Conservation (phyloP, 164 flowering plant genomes). For the Annona cherimola region DNA sequence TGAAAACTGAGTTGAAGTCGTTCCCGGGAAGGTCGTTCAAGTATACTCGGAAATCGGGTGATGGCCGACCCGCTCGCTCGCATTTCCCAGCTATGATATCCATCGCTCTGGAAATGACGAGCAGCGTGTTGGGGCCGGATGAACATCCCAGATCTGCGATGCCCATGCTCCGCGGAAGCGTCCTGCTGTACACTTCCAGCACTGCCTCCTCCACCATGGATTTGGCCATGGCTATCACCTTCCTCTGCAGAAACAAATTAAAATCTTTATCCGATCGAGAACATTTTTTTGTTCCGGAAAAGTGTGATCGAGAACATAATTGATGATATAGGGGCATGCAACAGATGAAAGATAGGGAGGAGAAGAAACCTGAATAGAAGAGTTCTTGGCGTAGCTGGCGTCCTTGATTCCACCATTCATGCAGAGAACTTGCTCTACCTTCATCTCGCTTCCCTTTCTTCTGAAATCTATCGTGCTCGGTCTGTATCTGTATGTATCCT, state of each 20-base stretch:
- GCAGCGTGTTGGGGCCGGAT: slow-evolving; percentile 66
- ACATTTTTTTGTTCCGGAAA: no score
- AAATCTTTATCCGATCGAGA: background rate
- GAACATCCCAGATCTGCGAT: slow-evolving; percentile 75
- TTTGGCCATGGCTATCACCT: slow-evolving; percentile 30
- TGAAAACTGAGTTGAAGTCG: slow-evolving; percentile 58
- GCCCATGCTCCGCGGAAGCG: slow-evolving; percentile 16
- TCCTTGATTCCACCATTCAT: background rate
- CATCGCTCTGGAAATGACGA: slow-evolving; percentile 31
- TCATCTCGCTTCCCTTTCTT: background rate
- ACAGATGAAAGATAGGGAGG: background rate
- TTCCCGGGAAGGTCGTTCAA: slow-evolving; percentile 68
- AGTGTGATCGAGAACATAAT: no score
- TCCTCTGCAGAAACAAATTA: slow-evolving; percentile 28
- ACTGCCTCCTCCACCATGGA: slow-evolving; percentile 38
- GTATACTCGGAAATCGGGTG: slow-evolving; percentile 38
- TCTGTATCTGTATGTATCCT: no score
- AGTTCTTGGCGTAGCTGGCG: background rate
- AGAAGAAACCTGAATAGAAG: background rate
- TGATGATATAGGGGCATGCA: no score
- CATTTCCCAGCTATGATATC: slow-evolving; percentile 16
- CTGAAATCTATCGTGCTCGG: background rate
- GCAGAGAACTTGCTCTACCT: background rate
- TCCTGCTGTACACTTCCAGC: slow-evolving; percentile 17
- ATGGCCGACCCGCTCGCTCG: background rate